Percentiles rank a stretch among this genome's conserved stretches.
Evolutionary conservation across 176 grass and related monocot species (phyloP).

Genomic region (Aegilops bicornis): DNA sequence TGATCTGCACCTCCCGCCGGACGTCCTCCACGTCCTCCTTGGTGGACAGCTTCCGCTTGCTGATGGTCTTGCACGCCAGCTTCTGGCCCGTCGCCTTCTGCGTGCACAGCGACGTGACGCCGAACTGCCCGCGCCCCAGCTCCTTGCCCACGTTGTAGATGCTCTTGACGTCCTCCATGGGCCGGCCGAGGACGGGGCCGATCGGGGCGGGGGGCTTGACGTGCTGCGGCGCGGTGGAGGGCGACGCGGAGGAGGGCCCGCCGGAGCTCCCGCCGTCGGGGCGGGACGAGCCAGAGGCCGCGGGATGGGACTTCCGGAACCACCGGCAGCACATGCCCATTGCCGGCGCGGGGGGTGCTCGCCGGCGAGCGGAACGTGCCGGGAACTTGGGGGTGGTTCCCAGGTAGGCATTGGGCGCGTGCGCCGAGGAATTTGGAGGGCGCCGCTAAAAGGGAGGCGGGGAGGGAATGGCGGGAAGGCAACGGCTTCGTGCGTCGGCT

Average conservation of each 20-base stretch:
- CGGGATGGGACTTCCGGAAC: conserved; percentile 8
- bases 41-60: conserved; percentile 74
- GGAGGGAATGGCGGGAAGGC: conserved; percentile 65
- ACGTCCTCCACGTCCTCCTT: conserved; percentile 98
- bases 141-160: conserved; percentile 78
- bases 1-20: conserved; percentile 90
- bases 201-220: conserved; percentile 41
- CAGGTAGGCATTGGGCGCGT: conserved; percentile 24
- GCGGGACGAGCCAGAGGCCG: conserved; percentile 10
- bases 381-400: not conserved
- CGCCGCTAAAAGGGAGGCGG: conserved; percentile 40
- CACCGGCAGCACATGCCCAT: conserved; percentile 70
- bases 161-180: conserved; percentile 79
- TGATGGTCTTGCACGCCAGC: conserved; percentile 89
- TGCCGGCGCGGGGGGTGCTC: conserved; percentile 28
- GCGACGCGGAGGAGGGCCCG: not conserved
- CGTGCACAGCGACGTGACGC: conserved; percentile 85
- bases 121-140: conserved; percentile 91
- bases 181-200: conserved; percentile 67
- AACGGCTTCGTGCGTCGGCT: conserved; percentile 27
- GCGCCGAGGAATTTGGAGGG: conserved; percentile 18
- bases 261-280: not conserved
- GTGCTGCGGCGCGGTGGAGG: conserved; percentile 11
- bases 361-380: conserved; percentile 3
- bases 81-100: conserved; percentile 70